Conservation (phyloP, 108 stramenopile genomes). For the Discostella pseudostelligera region DNA sequence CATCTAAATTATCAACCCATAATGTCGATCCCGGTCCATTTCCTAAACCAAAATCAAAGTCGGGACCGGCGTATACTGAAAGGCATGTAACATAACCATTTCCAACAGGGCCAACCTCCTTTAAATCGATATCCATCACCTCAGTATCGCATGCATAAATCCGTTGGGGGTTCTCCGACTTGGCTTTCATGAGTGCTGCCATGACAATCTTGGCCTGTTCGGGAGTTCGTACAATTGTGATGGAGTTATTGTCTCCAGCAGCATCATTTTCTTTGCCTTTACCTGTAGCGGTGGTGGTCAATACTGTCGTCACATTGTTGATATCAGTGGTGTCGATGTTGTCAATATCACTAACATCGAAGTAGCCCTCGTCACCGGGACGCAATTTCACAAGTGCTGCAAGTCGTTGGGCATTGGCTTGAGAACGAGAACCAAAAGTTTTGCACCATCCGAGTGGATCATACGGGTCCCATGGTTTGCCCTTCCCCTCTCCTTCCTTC, state of each 20-base stretch:
- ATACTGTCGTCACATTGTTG: not conserved
- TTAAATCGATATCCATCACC: conserved; percentile 94
- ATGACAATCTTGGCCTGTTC: conserved; percentile 73
- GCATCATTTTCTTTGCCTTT: not conserved
- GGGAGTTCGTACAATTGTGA: conserved; percentile 70
- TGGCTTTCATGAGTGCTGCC: conserved; percentile 40
- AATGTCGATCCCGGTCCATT: conserved; percentile 72
- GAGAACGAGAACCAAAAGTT: conserved; percentile 65
- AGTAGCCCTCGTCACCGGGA: conserved; percentile 75
- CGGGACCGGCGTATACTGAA: conserved; percentile 87
- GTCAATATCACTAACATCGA: conserved; percentile 45
- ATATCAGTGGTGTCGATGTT: conserved; percentile 7
- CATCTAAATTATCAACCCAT: conserved; percentile 94
- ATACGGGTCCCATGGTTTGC: conserved; percentile 66
- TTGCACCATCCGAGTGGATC: conserved; percentile 64
- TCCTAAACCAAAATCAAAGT: conserved; percentile 89
- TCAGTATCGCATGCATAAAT: conserved; percentile 97
- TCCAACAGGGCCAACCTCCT: conserved; percentile 86
- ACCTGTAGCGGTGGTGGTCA: no score
- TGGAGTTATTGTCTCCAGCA: not conserved
- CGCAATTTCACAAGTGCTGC: conserved; percentile 41
- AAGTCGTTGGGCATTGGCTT: conserved; percentile 37
- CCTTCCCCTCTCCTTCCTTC: not conserved
- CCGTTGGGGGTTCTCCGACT: conserved; percentile 30
- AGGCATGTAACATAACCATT: conserved; percentile 96